Evolutionary conservation across 345 rosid genomes (phyloP).

Genomic region (rapeseed (Brassica napus)): DNA sequence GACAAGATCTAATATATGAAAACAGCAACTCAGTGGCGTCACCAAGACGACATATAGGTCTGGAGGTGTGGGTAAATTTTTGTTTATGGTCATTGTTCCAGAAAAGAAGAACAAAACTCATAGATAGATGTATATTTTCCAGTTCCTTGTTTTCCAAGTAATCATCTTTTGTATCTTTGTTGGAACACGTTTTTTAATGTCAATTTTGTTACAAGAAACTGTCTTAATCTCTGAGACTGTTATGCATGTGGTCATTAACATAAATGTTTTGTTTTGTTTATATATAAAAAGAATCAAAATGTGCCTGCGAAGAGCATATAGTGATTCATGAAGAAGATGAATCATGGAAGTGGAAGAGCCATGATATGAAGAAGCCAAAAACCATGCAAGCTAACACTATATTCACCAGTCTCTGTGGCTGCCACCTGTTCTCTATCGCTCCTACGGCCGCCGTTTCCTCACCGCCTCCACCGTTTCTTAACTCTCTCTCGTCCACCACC

Average conservation of each 20-base stretch:
- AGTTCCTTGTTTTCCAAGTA: constrained; percentile 33
- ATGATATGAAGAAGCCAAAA: constrained; percentile 37
- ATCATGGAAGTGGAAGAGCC: constrained; percentile 41
- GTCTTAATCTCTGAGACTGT: not conserved
- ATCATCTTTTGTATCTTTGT: constrained; percentile 15
- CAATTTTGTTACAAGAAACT: constrained; percentile 17
- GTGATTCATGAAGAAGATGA: constrained; percentile 33
- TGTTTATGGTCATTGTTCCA: constrained; percentile 28
- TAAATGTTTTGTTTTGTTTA: not conserved
- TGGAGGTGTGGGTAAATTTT: constrained; percentile 23
- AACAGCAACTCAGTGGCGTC: not conserved
- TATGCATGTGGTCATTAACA: not conserved
- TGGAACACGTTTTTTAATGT: constrained; percentile 7
- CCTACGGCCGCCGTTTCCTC: constrained; percentile 15
- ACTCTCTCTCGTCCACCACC: constrained; percentile 39
- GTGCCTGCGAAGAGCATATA: not conserved
- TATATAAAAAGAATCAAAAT: not conserved
- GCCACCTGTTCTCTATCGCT: constrained; percentile 47
- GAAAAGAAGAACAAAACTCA: constrained; percentile 1
- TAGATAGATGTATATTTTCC: constrained; percentile 30
- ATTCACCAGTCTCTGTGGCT: constrained; percentile 56
- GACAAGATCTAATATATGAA: not conserved
- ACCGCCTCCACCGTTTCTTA: constrained; percentile 24
- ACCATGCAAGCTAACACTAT: constrained; percentile 43
- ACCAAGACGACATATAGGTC: constrained; percentile 7